These are phyloP conservation scores for Zygoascus tannicola DNA, from an alignment of 805 yeast species.

Conservation along the genomic window DNA sequence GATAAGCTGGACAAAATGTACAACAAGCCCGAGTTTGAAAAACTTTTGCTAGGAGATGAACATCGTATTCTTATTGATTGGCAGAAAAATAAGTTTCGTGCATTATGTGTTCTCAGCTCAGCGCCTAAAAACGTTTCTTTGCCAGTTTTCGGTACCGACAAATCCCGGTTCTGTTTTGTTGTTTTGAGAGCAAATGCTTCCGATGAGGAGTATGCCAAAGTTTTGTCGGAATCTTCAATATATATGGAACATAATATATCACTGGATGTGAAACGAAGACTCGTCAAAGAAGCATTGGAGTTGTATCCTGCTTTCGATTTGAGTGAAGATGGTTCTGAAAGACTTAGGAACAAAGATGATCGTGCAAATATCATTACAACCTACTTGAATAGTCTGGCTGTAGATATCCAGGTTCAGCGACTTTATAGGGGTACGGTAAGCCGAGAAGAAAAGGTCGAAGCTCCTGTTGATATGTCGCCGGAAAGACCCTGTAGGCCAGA, in stretches of 20 bases:
- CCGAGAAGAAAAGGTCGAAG: neutral
- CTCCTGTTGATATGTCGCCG: constrained; percentile 4
- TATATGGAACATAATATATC: constrained; percentile 48
- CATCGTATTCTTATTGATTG: constrained; percentile 60
- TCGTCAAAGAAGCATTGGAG: constrained; percentile 31
- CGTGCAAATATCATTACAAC: constrained; percentile 37
- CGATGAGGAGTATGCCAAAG: constrained; percentile 37
- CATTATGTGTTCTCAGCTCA: constrained; percentile 46
- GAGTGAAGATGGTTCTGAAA: neutral
- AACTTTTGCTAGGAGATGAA: constrained; percentile 39
- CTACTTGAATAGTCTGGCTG: constrained; percentile 46
- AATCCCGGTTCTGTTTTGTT: constrained; percentile 26
- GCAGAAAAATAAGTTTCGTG: constrained; percentile 55
- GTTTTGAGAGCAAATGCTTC: constrained; percentile 36
- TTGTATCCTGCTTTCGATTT: constrained; percentile 1
- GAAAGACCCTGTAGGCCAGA: constrained; percentile 2
- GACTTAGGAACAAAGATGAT: constrained; percentile 28
- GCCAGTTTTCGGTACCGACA: constrained; percentile 25
- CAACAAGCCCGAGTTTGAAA: constrained; percentile 38
- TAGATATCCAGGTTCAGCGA: constrained; percentile 56
- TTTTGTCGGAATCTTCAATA: constrained; percentile 40
- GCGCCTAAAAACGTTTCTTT: constrained; percentile 35
- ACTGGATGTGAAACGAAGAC: constrained; percentile 31
- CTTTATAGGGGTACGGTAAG: constrained; percentile 40
- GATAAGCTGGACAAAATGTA: constrained; percentile 47